Conservation (phyloP, 352 stramenopile genomes). For the Pythium angustatum region DNA sequence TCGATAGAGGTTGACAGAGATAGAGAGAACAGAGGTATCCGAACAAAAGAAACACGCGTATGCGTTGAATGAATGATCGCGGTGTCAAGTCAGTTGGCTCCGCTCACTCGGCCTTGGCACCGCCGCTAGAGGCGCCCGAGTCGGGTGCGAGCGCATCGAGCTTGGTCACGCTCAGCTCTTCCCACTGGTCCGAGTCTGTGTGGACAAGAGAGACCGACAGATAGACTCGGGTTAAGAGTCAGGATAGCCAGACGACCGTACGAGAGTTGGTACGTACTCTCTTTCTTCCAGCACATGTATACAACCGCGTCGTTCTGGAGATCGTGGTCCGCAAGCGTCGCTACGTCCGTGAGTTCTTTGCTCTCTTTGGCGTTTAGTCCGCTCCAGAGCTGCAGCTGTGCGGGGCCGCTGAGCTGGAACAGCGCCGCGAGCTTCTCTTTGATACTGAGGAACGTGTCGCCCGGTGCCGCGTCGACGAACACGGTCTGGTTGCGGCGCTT, state of each 20-base stretch:
- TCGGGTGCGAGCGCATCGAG: conserved; percentile 45
- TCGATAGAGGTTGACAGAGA: too few relatives aligned
- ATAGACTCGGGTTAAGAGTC: not conserved
- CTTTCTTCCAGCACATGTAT: conserved; percentile 90
- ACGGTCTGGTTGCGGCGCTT: conserved; percentile 87
- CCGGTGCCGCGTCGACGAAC: conserved; percentile 81
- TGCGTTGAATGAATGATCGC: too few relatives aligned
- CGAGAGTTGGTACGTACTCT: conserved; percentile 66
- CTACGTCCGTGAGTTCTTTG: conserved; percentile 79
- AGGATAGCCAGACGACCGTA: too few relatives aligned
- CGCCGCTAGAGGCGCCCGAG: not conserved
- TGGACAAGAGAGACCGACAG: not conserved
- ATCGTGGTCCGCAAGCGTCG: conserved; percentile 81
- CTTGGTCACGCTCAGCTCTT: conserved; percentile 74
- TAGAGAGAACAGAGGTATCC: too few relatives aligned
- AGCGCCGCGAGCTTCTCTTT: conserved; percentile 80
- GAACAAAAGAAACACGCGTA: too few relatives aligned
- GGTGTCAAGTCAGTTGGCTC: not conserved
- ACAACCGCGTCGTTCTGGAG: conserved; percentile 81
- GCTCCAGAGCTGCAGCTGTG: conserved; percentile 73
- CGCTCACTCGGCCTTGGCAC: conserved; percentile 31
- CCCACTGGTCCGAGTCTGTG: conserved; percentile 75
- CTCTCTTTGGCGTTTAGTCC: conserved; percentile 68
- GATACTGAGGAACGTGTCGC: conserved; percentile 78
- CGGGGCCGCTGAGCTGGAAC: conserved; percentile 49